These are phyloP conservation scores for Dichotomopilus funicola DNA, from an alignment of 2,329 filamentous ascomycete genomes.

Conservation along the genomic window DNA sequence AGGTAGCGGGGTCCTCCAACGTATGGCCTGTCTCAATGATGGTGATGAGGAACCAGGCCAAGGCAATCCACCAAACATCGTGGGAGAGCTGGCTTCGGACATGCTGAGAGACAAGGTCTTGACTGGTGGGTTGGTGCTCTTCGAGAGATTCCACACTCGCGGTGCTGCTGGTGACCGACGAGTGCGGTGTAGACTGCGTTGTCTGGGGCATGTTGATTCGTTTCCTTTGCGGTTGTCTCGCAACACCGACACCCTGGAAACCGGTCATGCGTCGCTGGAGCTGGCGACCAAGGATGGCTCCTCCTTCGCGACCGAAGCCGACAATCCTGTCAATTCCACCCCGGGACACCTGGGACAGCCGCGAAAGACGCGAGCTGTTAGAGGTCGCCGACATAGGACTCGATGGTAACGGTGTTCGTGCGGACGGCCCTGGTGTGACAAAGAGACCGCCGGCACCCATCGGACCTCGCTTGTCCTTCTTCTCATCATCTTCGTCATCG, in stretches of 20 bases:
- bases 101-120: conserved; percentile 46
- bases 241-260: conserved; percentile 11
- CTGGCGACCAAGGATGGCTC: conserved; percentile 3
- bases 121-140: not conserved
- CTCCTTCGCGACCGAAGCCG: conserved; percentile 1
- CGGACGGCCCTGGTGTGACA: not conserved
- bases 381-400: conserved; percentile 5
- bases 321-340: conserved; percentile 10
- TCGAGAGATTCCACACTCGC: conserved; percentile 24
- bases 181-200: not conserved
- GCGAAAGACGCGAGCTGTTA: conserved; percentile 1
- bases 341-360: conserved; percentile 1
- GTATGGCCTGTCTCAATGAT: conserved; percentile 53
- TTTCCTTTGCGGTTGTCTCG: not conserved
- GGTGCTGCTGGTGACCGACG: no score
- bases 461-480: not conserved
- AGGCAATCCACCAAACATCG: conserved; percentile 58
- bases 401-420: not conserved
- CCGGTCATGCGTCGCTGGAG: conserved; percentile 12
- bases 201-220: no score
- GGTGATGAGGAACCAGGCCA: conserved; percentile 52
- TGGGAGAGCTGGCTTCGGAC: conserved; percentile 56
- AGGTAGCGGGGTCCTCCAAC: conserved; percentile 42
- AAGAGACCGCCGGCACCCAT: conserved; percentile 1
- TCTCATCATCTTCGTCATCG: conserved; percentile 12